These are phyloP conservation scores for Candida nonsorbophila DNA, from an alignment of 805 yeast species.

Conservation along the genomic window DNA sequence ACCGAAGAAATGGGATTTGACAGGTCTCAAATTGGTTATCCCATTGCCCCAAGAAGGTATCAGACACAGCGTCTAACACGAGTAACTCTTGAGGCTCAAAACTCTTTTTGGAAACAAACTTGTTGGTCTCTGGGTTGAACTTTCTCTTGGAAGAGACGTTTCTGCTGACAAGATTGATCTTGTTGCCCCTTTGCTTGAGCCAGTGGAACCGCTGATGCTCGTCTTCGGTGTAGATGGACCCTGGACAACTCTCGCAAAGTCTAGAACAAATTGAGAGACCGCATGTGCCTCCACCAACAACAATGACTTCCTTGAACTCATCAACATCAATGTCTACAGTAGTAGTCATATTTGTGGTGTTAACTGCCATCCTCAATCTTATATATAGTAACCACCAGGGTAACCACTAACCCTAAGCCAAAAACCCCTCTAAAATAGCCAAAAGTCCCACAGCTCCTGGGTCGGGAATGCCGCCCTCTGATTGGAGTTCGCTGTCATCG, in stretches of 20 bases:
- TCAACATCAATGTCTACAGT: constrained; percentile 8
- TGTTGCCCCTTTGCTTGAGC: constrained; percentile 28
- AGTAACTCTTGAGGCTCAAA: constrained; percentile 23
- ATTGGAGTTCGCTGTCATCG: constrained; percentile 50
- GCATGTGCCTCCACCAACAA: constrained; percentile 46
- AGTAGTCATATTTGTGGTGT: no score
- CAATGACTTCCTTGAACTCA: constrained; percentile 28
- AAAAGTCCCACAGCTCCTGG: constrained; percentile 93
- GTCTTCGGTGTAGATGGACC: constrained; percentile 40
- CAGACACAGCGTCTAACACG: constrained; percentile 30
- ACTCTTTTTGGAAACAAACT: not conserved
- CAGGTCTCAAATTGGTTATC: constrained; percentile 36
- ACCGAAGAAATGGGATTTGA: constrained; percentile 36
- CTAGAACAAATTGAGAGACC: constrained; percentile 38
- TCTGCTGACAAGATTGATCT: constrained; percentile 18
- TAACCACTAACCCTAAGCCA: not conserved
- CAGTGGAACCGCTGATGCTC: constrained; percentile 45
- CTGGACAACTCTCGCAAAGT: constrained; percentile 38
- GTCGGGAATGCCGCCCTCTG: constrained; percentile 76
- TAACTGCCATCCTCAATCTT: not conserved
- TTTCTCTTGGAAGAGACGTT: constrained; percentile 6
- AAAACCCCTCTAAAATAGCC: constrained; percentile 47
- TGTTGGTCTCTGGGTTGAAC: constrained; percentile 1
- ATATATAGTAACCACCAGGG: not conserved
- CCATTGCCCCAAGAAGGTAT: constrained; percentile 38